Base-by-base conservation (phyloP, 2,329 filamentous ascomycete species). In the Penicillium hesseltinei region DNA sequence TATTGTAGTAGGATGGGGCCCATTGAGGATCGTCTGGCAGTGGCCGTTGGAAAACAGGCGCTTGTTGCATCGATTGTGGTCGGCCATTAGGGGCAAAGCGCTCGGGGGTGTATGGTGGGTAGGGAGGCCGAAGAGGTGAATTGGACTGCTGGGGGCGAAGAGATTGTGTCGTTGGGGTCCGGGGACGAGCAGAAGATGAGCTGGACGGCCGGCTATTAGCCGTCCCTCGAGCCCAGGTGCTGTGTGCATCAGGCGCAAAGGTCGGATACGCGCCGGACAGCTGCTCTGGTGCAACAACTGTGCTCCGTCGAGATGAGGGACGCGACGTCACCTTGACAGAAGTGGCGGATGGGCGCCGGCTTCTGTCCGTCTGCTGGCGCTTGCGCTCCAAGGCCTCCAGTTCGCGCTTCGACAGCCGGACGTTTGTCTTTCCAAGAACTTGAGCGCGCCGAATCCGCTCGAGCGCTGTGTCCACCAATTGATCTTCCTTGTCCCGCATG, bases 381-480 rank as follows among this genome's bases (percentile, higher is more conserved):
- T 86, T 84, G 61, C 86, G 84, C 70, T 93, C 88, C 65, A 96
- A 81, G 46, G 91, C 92, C 60, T 88, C 88, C 66, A 96, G 80
- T 73, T 97, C 92, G 53, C 89, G 86, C 68, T 87, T 84, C 65
- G 84, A 91, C 62, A 97, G 82, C 71, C 88, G 89, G 55, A 97
- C 90, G 56, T 95, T 90, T 44, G 82, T 80, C 73, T 88, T 88
- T 62, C 92, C 92, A 68, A 86, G 86, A 61, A 85, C 84, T 71
- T 90, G 87, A 17, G 92, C 91, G 63, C 86, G 84, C 62, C 87
- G 85, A 70, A 97, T 95, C 64, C 91, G 88, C 66, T 87, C 86
- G 73, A 95, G 77, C 40, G 92, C 92, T 62, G 85, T 85, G 63
- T 92, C 88, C 62, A 94, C 85, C 66, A 96, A 75, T 62, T 83